These are phyloP conservation scores for Leucocoprinus birnbaumii DNA, from an alignment of 768 basidiomycete species.

Conservation along the genomic window DNA sequence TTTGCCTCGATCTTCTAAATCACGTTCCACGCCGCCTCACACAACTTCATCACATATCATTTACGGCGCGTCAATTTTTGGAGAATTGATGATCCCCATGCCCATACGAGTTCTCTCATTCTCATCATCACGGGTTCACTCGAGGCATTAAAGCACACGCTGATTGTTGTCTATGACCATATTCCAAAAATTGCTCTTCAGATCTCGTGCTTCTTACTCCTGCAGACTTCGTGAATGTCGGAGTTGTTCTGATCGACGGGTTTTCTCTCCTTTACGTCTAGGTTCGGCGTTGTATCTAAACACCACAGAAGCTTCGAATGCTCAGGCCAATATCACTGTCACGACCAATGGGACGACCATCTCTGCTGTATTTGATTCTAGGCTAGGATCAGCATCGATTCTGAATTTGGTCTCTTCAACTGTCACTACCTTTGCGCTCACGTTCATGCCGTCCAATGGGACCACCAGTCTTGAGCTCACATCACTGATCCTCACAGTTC, in stretches of 20 bases:
- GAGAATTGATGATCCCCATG: background rate
- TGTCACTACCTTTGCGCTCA: slow-evolving; percentile 38
- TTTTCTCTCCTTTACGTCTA: background rate
- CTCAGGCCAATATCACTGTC: slow-evolving; percentile 49
- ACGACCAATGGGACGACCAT: slow-evolving; percentile 33
- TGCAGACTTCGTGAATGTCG: background rate
- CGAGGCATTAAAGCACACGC: too few relatives aligned
- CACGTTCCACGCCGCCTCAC: background rate
- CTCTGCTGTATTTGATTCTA: slow-evolving; percentile 36
- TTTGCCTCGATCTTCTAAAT: background rate
- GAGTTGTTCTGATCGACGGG: background rate
- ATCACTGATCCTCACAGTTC: slow-evolving; percentile 8
- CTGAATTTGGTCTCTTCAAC: slow-evolving; percentile 36
- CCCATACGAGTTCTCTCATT: background rate
- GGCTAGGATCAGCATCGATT: slow-evolving; percentile 33
- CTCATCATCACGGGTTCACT: background rate
- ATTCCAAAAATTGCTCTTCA: background rate
- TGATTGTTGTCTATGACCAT: too few relatives aligned
- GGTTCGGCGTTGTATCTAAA: slow-evolving; percentile 1
- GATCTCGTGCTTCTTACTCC: background rate
- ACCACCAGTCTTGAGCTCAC: slow-evolving; percentile 8
- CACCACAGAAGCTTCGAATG: slow-evolving; percentile 39
- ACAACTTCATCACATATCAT: background rate
- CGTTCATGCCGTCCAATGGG: slow-evolving; percentile 16
- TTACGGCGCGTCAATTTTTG: background rate